Evolutionary conservation across 2,329 filamentous ascomycete species (phyloP), one percentile per base, ranked within the genome.

Genomic region (Nemania abortiva): DNA sequence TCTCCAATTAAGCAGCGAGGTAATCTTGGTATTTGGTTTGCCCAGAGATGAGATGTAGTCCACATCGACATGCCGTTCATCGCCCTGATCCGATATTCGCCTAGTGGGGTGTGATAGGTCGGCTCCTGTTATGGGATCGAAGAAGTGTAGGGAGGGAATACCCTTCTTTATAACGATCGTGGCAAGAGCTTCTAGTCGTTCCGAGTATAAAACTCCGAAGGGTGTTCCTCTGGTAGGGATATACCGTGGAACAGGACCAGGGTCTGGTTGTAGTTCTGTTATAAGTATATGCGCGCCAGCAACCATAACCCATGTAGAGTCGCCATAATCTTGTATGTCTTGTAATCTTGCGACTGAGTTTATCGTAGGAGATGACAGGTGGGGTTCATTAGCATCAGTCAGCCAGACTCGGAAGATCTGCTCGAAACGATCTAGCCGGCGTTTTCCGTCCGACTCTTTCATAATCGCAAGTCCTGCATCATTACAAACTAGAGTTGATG

Each of bases 1-100:
- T 5, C 83, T 77, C 92, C 92, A 94, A 69, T 92, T 89, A 1
- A 86, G 78, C 7, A 94, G 78, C 0, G 87, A 84, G 52, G 88
- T 83, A 1, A 94, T 86, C 47, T 84, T 84, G 70, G 92, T 89
- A 0, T 86, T 86, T 0, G 79, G 71, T 53, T 87, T 84, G 1
- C 87, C 87, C 18, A 94, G 81, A 3, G 86, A 86, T 18, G 83
- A 84, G 34, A 90, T 86, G 65, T 85, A 87, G 0, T 84, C 80
- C 0, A 83, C 67, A n/a, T 74, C 73, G 20, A 61, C 49, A 56
- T 70, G 54, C 2, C 37, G 77, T 0, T 79, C 76, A 3, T 81
- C 78, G 18, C 79, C 81, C 2, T 81, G 67, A 18, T 66, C 71
- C 24, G 68, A 60, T 60, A 52, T 66, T 52, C 70, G 73, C 54